Base-by-base conservation (phyloP, 2,329 filamentous ascomycete species). In the Penicillium sp. region DNA sequence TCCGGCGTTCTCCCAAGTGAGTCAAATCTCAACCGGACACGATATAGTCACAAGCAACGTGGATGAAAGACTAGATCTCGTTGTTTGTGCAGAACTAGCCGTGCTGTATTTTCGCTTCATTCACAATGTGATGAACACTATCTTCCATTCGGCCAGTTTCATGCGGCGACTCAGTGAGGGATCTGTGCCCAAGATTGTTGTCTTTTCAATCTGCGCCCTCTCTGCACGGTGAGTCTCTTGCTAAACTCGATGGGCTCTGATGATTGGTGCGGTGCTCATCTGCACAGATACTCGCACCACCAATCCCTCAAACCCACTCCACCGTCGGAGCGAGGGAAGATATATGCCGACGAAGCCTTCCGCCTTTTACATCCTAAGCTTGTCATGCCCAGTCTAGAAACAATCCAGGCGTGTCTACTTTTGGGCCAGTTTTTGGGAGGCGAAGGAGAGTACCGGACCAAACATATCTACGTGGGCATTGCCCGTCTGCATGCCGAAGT, bases 81-180 rank as follows among this genome's bases (percentile, higher is more conserved):
- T 22, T 42, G 38, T 67, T 2, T 57, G 58, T 19, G n/a, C 40
- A 4, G 68, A 70, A 52, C 43, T 70, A 16, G 63, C 65, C 22
- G 43, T 51, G 1, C 61, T 68, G 7, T 69, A 69, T 43, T 70
- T 70, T 58, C 63, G 60, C 11, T 65, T 58, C 13, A 68, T 69
- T 7, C 68, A 70, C 38, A 67, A 70, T 56, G 61, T 70, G 33
- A 61, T 66, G 30, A 65, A 70, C 51, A 67, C 65, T 3, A 60
- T 69, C 40, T 69, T 70, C 25, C 63, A 70, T 37, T 62, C 65
- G 48, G 58, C 60, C 13, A 66, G 58, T 30, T 69, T 70, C 35
- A 60, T 67, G 52, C 56, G 35, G n/a, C 61, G 55, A 13, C 40
- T 70, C 6, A 42, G 60, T 26, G 58, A 68, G n/a, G 60, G 67